Evolutionary conservation across 2,329 filamentous ascomycete genomes (phyloP).

Genomic region (Exophiala sp.): DNA sequence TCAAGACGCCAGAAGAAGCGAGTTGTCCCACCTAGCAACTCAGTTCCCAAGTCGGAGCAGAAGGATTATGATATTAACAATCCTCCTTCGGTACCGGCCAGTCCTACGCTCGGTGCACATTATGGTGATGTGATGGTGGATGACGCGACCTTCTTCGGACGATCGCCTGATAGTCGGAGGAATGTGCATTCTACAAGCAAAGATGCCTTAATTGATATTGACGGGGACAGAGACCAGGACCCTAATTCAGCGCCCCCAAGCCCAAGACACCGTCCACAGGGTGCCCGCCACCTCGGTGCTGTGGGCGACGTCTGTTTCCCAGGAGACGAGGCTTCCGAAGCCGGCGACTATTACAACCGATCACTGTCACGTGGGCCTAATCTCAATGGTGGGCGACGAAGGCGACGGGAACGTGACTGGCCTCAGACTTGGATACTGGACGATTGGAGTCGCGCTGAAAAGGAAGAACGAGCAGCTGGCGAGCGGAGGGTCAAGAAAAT

Average conservation of each 20-base stretch:
- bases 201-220: constrained; percentile 46
- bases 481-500: constrained; percentile 78
- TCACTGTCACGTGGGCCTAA: constrained; percentile 45
- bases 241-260: constrained; percentile 39
- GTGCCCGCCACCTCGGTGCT: constrained; percentile 50
- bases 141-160: constrained; percentile 38
- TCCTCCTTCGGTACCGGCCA: constrained; percentile 59
- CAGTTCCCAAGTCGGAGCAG: constrained; percentile 21
- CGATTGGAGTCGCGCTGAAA: constrained; percentile 87
- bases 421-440: constrained; percentile 80
- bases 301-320: constrained; percentile 94
- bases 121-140: constrained; percentile 50
- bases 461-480: constrained; percentile 78
- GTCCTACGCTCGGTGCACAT: constrained; percentile 53
- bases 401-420: constrained; percentile 71
- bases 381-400: constrained; percentile 40
- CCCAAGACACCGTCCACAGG: constrained; percentile 36
- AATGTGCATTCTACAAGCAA: constrained; percentile 31
- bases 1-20: constrained; percentile 20
- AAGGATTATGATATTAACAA: constrained; percentile 62
- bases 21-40: constrained; percentile 9
- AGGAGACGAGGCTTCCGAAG: constrained; percentile 70
- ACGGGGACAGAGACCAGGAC: constrained; percentile 30
- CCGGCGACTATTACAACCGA: constrained; percentile 65
- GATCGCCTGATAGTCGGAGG: constrained; percentile 37